Conservation (phyloP, 2,329 filamentous ascomycete species). For the Nothomitra cinnamomea region DNA sequence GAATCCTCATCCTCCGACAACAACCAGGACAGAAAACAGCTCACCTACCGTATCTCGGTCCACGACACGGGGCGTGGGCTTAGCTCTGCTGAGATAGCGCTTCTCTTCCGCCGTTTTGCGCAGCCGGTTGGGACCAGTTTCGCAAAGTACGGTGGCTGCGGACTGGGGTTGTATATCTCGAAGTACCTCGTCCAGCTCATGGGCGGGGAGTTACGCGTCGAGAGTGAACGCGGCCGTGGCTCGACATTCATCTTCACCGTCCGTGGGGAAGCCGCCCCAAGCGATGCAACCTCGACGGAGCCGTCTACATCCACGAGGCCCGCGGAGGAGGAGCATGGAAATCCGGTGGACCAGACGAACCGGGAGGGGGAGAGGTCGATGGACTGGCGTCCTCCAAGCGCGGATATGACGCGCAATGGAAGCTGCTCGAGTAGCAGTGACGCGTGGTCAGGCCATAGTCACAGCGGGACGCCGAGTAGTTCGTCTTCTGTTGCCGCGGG, state of each 20-base stretch:
- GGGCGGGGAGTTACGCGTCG: conserved; percentile 62
- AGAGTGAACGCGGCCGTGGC: conserved; percentile 47
- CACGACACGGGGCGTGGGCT: conserved; percentile 63
- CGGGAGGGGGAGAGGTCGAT: no score
- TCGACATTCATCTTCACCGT: conserved; percentile 67
- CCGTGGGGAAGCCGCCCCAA: background rate
- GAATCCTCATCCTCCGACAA: no score
- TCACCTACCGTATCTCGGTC: conserved; percentile 38
- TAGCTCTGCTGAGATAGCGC: conserved; percentile 51
- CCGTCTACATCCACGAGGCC: background rate
- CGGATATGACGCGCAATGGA: no score
- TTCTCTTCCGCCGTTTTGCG: conserved; percentile 62
- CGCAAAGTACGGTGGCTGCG: conserved; percentile 63
- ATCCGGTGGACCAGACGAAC: no score
- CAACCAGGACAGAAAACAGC: no score
- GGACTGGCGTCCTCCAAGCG: background rate
- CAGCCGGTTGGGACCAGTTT: conserved; percentile 63
- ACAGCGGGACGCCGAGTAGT: no score
- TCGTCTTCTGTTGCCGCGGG: no score
- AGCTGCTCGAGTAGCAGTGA: no score
- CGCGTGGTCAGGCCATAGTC: no score
- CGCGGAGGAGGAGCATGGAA: no score
- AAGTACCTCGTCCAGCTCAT: conserved; percentile 65
- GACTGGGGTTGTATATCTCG: conserved; percentile 64
- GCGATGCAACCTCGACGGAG: background rate